Conservation (phyloP, 2,329 filamentous ascomycete genomes). For the Paecilomyces sp. region DNA sequence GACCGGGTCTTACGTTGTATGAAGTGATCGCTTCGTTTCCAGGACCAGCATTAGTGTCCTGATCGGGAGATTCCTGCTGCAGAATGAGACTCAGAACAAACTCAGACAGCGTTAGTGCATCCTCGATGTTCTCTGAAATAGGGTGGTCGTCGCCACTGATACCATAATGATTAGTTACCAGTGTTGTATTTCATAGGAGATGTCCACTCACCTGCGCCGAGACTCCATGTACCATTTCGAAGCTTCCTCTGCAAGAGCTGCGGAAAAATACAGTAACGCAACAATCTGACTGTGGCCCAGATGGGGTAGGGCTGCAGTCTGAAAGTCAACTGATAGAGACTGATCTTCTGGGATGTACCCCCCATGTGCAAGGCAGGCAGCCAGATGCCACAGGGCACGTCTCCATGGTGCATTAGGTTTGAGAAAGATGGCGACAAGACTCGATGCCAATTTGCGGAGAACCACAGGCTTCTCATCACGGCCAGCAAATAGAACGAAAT, state of each 20-base stretch:
- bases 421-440: slow-evolving; percentile 37
- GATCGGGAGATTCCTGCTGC: slow-evolving; percentile 13
- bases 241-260: slow-evolving; percentile 35
- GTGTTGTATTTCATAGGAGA: background rate
- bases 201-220: slow-evolving; percentile 8
- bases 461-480: slow-evolving; percentile 32
- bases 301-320: slow-evolving; percentile 25
- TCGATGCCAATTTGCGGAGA: slow-evolving; percentile 40
- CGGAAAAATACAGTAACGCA: slow-evolving; percentile 32
- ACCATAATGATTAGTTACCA: background rate
- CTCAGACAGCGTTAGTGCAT: slow-evolving; percentile 29
- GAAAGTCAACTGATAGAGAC: slow-evolving; percentile 21
- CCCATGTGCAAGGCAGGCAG: slow-evolving; percentile 31
- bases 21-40: slow-evolving; percentile 28
- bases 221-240: slow-evolving; percentile 16
- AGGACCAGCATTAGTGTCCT: slow-evolving; percentile 13
- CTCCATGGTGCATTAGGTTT: slow-evolving; percentile 33
- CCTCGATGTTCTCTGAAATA: slow-evolving; percentile 24
- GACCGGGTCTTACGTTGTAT: slow-evolving; percentile 24
- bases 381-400: slow-evolving; percentile 27
- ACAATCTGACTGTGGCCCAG: slow-evolving; percentile 27
- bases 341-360: slow-evolving; percentile 28
- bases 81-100: slow-evolving; percentile 27
- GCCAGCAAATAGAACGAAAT: slow-evolving; percentile 35
- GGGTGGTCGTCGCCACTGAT: slow-evolving; percentile 10